Evolutionary conservation across 495 filamentous ascomycete species (phyloP), one percentile per base, ranked within the genome.

Genomic region (Trichoderma reesei): DNA sequence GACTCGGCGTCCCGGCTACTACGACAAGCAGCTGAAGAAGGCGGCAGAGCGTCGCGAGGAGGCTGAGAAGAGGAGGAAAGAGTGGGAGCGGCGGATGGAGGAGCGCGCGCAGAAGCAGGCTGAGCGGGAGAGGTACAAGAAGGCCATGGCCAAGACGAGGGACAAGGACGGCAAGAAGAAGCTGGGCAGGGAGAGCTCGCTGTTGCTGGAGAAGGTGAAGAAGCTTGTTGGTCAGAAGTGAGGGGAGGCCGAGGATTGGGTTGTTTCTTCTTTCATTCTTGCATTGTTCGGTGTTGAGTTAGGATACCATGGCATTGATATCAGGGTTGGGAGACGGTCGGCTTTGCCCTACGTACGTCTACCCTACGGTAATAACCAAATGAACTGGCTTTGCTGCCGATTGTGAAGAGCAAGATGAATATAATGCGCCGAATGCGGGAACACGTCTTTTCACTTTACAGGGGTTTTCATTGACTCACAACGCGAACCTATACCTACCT

Each of bases 181-280:
- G 74, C 68, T 98, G 41, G 94, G 94, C 2, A 80, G 89, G 64
- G 90, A 96, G 80, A 91, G 92, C 65, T 82, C 82, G n/a, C 80
- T 94, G 13, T 67, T 98, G 68, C 74, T 96, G 63, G 88, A 91
- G 74, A 90, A 85, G 72, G 88, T 96, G 14, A 86, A 89, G 79
- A 85, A 80, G 69, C 76, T 92, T 73, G 82, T 95, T 64, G 85
- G 77, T 41, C 9, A 65, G 36, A 65, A 48, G 62, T 38, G 33
- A 34, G 51, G 26, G 7, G 51, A 18, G 9, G 8, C 8, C 7
- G 14, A 41, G 37, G 37, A 41, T 9, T 26, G 26, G 26, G 26
- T 26, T 26, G 26, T 26, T 26, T 26, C 1, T 26, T 26, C 26
- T 26, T 26, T 26, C 26, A 26, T 61, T 42, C n/a, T 39, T 38